These are phyloP conservation scores for Castanea mollissima DNA, from an alignment of 306 rosid species.

Conservation along the genomic window DNA sequence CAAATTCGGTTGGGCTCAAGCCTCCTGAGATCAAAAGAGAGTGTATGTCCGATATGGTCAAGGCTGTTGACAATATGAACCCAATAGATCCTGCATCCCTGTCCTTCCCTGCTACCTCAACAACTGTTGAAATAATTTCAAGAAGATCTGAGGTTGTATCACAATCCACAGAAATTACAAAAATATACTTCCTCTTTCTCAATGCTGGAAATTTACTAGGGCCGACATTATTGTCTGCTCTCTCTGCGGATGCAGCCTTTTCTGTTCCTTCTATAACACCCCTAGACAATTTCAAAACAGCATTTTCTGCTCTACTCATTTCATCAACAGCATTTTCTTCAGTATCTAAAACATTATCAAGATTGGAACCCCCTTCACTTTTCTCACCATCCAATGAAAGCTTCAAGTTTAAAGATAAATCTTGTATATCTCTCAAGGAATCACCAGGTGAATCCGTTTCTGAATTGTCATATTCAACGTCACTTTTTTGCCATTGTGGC, in stretches of 20 bases:
- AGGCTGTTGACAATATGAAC: conserved; percentile 42
- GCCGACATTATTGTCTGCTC: conserved; percentile 21
- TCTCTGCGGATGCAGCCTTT: conserved; percentile 26
- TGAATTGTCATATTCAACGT: conserved; percentile 26
- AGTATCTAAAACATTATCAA: conserved; percentile 30
- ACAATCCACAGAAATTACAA: conserved; percentile 45
- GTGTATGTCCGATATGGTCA: conserved; percentile 36
- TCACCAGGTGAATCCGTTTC: conserved; percentile 47
- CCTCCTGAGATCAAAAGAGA: conserved; percentile 42
- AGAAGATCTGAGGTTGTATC: conserved; percentile 30
- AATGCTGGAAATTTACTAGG: conserved; percentile 30
- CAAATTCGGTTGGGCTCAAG: conserved; percentile 38
- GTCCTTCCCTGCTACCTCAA: conserved; percentile 36
- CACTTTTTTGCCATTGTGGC: conserved; percentile 51
- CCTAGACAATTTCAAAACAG: conserved; percentile 32
- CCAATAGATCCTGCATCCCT: conserved; percentile 37
- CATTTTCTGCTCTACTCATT: conserved; percentile 31
- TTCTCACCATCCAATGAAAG: conserved; percentile 50
- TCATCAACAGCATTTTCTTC: conserved; percentile 32
- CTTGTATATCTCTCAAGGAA: conserved; percentile 56
- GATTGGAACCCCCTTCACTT: conserved; percentile 21
- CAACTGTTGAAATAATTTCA: conserved; percentile 29
- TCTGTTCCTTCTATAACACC: conserved; percentile 17
- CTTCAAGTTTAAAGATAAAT: conserved; percentile 51
- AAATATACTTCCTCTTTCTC: conserved; percentile 39